phyloP scores from a whole-genome alignment of 1,284 basidiomycete genomes.

The Paramarasmius palmivorus region DNA sequence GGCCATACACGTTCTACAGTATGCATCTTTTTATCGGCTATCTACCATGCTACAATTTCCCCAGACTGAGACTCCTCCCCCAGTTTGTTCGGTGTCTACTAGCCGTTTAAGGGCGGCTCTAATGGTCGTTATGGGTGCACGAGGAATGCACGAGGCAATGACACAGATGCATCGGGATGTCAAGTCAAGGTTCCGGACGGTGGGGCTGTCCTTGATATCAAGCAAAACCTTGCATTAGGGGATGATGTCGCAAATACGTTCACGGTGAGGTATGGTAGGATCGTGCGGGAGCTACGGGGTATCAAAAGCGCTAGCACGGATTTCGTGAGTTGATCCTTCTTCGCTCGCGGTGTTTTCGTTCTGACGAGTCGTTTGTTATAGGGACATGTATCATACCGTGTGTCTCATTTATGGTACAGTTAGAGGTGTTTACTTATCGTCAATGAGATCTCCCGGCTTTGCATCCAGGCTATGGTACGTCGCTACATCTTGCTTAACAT shows the following conservation, averaged over 20 bases:
- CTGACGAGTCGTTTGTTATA: constrained; percentile 24
- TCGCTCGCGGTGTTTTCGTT: too few relatives aligned
- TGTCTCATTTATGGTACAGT: constrained; percentile 8
- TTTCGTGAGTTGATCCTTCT: constrained; percentile 63
- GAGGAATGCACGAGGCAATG: too few relatives aligned
- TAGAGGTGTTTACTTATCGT: not conserved
- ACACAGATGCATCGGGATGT: constrained; percentile 61
- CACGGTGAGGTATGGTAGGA: constrained; percentile 50
- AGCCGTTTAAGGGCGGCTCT: too few relatives aligned
- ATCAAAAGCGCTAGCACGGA: constrained; percentile 69
- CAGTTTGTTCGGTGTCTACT: too few relatives aligned
- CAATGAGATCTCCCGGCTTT: constrained; percentile 42
- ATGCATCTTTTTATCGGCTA: too few relatives aligned
- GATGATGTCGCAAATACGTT: constrained; percentile 57
- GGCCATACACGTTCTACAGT: too few relatives aligned
- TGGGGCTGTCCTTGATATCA: constrained; percentile 54
- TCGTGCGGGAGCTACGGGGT: constrained; percentile 51
- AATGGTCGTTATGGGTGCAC: too few relatives aligned
- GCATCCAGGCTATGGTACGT: constrained; percentile 49
- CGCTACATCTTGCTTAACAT: not conserved
- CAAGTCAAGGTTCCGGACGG: constrained; percentile 46
- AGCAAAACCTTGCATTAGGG: constrained; percentile 63
- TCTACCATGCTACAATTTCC: too few relatives aligned
- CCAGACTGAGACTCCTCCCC: too few relatives aligned
- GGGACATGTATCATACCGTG: constrained; percentile 67